These are phyloP conservation scores for Trichoderma arundinaceum DNA, from an alignment of 2,329 filamentous ascomycete species.

Conservation along the genomic window DNA sequence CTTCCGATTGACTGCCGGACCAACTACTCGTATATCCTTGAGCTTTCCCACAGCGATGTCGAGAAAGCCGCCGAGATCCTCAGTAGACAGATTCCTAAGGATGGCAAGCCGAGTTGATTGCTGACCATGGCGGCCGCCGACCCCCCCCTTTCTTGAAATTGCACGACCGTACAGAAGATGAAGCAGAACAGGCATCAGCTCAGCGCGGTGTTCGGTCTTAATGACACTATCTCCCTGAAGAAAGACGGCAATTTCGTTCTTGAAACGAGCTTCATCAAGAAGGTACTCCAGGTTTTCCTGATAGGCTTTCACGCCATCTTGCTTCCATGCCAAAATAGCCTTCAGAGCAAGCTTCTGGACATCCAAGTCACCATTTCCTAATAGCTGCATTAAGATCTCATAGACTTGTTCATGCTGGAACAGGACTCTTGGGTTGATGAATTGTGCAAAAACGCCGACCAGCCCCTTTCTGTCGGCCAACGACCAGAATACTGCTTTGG, in stretches of 20 bases:
- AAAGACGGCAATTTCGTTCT: conserved; percentile 90
- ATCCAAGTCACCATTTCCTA: conserved; percentile 88
- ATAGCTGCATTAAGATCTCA: conserved; percentile 71
- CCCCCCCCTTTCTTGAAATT: conserved; percentile 78
- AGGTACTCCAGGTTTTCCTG: conserved; percentile 85
- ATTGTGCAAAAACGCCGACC: conserved; percentile 80
- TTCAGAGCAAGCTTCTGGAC: conserved; percentile 86
- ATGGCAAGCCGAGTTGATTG: conserved; percentile 81
- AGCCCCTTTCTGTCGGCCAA: conserved; percentile 84
- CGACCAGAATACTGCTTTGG: conserved; percentile 62
- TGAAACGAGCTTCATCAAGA: conserved; percentile 88
- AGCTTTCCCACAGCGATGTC: conserved; percentile 79
- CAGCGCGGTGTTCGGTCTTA: conserved; percentile 71
- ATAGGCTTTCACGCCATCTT: conserved; percentile 74
- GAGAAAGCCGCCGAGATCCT: conserved; percentile 81
- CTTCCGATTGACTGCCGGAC: conserved; percentile 54
- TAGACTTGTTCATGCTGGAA: conserved; percentile 80
- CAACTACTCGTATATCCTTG: conserved; percentile 63
- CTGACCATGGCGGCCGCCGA: conserved; percentile 79
- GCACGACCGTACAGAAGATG: conserved; percentile 87
- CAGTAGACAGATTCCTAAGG: conserved; percentile 74
- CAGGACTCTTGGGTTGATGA: conserved; percentile 83
- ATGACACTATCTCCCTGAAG: conserved; percentile 78
- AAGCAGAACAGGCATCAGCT: conserved; percentile 84
- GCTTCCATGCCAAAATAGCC: conserved; percentile 88